Percentiles rank a stretch among this genome's conserved stretches.
phyloP scores from a whole-genome alignment of 140 eudicot genomes.

The Stevia rebaudiana region DNA sequence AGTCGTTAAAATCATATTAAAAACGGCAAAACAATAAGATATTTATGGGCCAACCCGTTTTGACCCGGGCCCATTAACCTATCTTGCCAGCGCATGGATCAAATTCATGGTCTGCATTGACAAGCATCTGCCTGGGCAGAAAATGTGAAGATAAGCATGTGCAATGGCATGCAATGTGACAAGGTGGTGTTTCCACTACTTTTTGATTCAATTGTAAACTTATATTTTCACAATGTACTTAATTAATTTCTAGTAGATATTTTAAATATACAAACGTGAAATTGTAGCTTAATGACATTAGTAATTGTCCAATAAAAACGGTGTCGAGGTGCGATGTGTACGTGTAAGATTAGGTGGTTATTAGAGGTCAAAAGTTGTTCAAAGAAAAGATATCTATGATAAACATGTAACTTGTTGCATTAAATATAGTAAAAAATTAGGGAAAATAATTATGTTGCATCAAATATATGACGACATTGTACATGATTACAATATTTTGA shows the following conservation, averaged over 20 bases:
- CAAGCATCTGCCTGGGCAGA: slow-evolving; percentile 18
- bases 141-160: slow-evolving; percentile 15
- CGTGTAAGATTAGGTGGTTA: too few relatives aligned
- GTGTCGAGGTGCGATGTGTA: too few relatives aligned
- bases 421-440: too few relatives aligned
- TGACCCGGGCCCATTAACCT: neutral
- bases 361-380: too few relatives aligned
- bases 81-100: slow-evolving; percentile 11
- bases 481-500: too few relatives aligned
- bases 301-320: too few relatives aligned
- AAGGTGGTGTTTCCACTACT: slow-evolving; percentile 24
- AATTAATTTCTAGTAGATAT: neutral
- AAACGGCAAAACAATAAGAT: neutral
- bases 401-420: too few relatives aligned
- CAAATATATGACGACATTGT: too few relatives aligned
- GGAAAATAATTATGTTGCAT: too few relatives aligned
- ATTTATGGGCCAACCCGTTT: slow-evolving; percentile 11
- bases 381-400: too few relatives aligned
- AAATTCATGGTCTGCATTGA: slow-evolving; percentile 9
- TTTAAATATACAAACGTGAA: too few relatives aligned
- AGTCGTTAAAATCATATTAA: neutral
- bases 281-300: too few relatives aligned
- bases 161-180: slow-evolving; percentile 17
- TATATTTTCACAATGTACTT: neutral
- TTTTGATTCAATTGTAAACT: slow-evolving; percentile 8